Base-by-base conservation (phyloP, 106 monocot genomes). In the Allium cepa region DNA sequence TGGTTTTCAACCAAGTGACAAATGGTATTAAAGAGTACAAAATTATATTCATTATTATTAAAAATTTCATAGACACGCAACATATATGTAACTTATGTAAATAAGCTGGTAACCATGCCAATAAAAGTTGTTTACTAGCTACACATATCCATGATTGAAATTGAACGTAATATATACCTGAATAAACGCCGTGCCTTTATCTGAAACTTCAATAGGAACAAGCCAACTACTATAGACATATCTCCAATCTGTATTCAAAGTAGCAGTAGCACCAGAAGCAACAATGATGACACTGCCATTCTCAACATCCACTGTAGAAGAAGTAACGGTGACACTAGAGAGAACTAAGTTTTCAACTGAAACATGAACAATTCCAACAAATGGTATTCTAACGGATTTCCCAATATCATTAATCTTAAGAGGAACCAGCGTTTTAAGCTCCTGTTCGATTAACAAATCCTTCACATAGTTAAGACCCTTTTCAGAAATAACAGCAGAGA, bases 401-500 rank as follows among this genome's bases (percentile, higher is more conserved):
- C 85, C 56, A 49, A 91, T 81, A 55, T 88, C 74, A 17, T 76
- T 83, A 9, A 96, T 69, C 11, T 68, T 76, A 13, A 91, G 75
- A 14, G 81, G 79, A 52, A 81, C 76, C 45, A 91, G 75, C 11
- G 71, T 56, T 5, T 57, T 59, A 8, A 85, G 70, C 13, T 85
- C 95, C 71, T 86, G 56, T 47, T 80, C 78, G 5, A 96, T 68
- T 47, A 91, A 66, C 53, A 86, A 15, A 50, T 88, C 85, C 73
- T 84, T 96, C 58, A 47, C 77, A 64, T 91, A 96, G 46, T 62
- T 78, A 57, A 96, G 80, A 17, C 95, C 95, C 17, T 76, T 83
- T 53, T 83, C 80, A n/a, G 91, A 81, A 47, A 91, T 57, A 14
- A 88, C 56, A 10, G 77, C 76, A 49, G 95, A 88, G 16, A 86